These are phyloP conservation scores for Sugiyamaella japonica DNA, from an alignment of 1,139 yeast species.

Conservation along the genomic window DNA sequence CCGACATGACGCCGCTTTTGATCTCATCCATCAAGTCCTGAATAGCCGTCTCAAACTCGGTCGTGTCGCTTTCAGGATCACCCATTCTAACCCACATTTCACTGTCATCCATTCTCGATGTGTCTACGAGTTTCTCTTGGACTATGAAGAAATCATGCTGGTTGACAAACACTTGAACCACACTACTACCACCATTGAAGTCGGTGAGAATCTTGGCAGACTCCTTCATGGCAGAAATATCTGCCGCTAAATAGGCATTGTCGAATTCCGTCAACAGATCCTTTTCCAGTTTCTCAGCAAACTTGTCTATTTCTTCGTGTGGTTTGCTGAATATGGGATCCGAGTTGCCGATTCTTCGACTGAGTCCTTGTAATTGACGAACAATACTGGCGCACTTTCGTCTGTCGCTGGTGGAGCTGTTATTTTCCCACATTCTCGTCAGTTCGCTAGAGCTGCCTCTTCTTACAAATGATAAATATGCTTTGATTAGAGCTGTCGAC, in stretches of 20 bases:
- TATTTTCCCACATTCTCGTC: constrained; percentile 37
- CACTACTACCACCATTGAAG: constrained; percentile 83
- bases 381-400: constrained; percentile 70
- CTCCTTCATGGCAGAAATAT: constrained; percentile 71
- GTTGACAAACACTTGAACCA: constrained; percentile 78
- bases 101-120: constrained; percentile 41
- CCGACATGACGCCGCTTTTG: constrained; percentile 55
- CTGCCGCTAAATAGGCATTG: constrained; percentile 51
- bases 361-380: constrained; percentile 60
- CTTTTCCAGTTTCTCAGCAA: constrained; percentile 75
- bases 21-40: constrained; percentile 47
- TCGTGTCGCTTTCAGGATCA: constrained; percentile 47
- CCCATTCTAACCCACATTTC: constrained; percentile 50
- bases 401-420: constrained; percentile 48
- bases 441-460: constrained; percentile 61
- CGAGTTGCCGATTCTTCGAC: constrained; percentile 54
- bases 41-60: constrained; percentile 44
- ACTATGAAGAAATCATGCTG: constrained; percentile 72
- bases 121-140: constrained; percentile 46
- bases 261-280: constrained; percentile 46
- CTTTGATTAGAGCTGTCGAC: constrained; percentile 70
- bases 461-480: constrained; percentile 73
- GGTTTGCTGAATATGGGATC: constrained; percentile 47
- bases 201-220: constrained; percentile 76
- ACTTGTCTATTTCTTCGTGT: constrained; percentile 60